Conservation (phyloP, 108 stramenopile genomes). For the Seminavis robusta region DNA sequence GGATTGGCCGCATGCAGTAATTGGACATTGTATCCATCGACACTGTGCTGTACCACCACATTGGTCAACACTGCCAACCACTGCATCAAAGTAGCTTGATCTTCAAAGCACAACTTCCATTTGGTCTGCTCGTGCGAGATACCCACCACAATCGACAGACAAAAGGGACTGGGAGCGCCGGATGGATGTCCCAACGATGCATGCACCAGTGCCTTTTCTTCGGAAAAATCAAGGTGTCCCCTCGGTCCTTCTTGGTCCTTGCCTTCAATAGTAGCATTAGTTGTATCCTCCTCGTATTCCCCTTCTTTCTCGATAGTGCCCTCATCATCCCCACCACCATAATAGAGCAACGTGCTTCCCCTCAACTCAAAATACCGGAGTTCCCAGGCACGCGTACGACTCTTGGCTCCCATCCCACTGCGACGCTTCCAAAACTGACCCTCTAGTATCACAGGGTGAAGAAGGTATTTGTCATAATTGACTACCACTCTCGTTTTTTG, state of each 20-base stretch:
- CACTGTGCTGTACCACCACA: constrained; percentile 58
- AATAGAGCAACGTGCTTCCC: constrained; percentile 48
- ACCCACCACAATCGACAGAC: constrained; percentile 49
- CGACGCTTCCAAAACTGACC: constrained; percentile 88
- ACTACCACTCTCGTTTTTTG: too few relatives aligned
- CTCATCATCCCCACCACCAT: too few relatives aligned
- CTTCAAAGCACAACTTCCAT: constrained; percentile 80
- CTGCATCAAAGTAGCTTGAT: constrained; percentile 57
- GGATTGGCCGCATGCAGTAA: constrained; percentile 54
- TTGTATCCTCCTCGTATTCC: too few relatives aligned
- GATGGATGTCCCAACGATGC: constrained; percentile 59
- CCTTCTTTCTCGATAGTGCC: too few relatives aligned
- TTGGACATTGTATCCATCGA: constrained; percentile 62
- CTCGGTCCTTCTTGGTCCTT: too few relatives aligned
- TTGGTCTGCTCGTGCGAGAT: constrained; percentile 64
- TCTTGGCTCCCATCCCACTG: constrained; percentile 66
- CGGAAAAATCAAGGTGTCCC: constrained; percentile 68
- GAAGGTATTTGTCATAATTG: too few relatives aligned
- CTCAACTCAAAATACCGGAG: constrained; percentile 54
- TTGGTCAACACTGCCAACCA: constrained; percentile 77
- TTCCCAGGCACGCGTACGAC: constrained; percentile 62
- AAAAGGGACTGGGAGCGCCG: constrained; percentile 71
- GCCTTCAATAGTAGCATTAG: too few relatives aligned
- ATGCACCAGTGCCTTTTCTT: constrained; percentile 65
- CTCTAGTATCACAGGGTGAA: too few relatives aligned